Evolutionary conservation across 345 rosid species (phyloP), one percentile per base, ranked within the genome.

Genomic region (Hypericum perforatum): DNA sequence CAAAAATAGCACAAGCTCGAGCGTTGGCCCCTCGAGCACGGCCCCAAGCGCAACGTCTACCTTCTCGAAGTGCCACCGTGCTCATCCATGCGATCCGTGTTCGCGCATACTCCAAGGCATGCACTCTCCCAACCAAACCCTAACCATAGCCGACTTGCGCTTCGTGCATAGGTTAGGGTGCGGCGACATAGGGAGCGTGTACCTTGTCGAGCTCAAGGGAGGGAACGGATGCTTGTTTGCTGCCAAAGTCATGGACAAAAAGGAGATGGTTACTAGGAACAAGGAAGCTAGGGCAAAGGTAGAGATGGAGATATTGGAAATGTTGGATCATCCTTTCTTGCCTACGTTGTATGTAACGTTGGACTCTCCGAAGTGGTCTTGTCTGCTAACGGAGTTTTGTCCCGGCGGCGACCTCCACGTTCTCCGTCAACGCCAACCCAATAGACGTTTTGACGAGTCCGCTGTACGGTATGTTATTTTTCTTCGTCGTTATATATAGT

Each of bases 111-210:
- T 86, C 51, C 71, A 45, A 7, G 66, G 59, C 0, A 52, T 68
- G 0, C 71, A 48, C 13, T 29, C 66, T 5, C 63, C 58, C 6
- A 69, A 57, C 45, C 39, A 63, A 11, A 47, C 58, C 58, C 64
- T 80, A 11, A 74, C 80, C 13, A 70, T 85, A 29, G 57, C 59
- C 41, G 77, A 81, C 67, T 72, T 89, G 38, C 81, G 86, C 11
- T 73, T 89, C 41, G 37, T 85, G 37, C 75, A 77, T 58, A 74
- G 91, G 29, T 74, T 89, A 11, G 96, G 96, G n/a, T 78, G 92
- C 44, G 96, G 96, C 8, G 96, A 89, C 70, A 81, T 89, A 6
- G 95, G 97, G 56, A 85, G 85, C 52, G 97, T 87, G 11, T 87
- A 81, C 70, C 82, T 88, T 3, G 95, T 74, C 49, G 78, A 79